Evolutionary conservation across 805 yeast genomes (phyloP), one percentile per base, ranked within the genome.

Genomic region (Teunomyces atbi): DNA sequence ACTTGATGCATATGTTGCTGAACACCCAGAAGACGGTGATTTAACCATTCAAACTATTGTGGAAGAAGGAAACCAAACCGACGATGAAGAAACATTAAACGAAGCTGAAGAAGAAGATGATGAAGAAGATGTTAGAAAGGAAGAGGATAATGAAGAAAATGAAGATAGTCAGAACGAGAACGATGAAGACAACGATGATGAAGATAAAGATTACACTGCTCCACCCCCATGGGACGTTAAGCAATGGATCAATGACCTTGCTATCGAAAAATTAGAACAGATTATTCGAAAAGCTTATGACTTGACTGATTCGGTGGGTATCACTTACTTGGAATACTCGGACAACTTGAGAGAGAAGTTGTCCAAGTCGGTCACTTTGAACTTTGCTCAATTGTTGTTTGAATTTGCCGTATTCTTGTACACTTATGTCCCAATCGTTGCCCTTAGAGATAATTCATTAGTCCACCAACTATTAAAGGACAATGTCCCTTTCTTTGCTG

Each of bases 141-240:
- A 39, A 5, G 50, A 35, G 4, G 46, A 27, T 11, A 44, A 18
- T n/a, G 48, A 38, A 4, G 47, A 55, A 20, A 48, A 33, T 5
- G 47, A 44, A n/a, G 43, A 19, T 5, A 50, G 28, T 5, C 45
- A 44, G n/a, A 41, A 19, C 7, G 47, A 57, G 16, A 49, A 40
- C 15, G 51, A 18, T 26, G 49, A 46, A 16, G 53, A 33, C 12
- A 49, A 45, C 10, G 62, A 53, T 30, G 60, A 45, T 7, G 74
- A 65, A 29, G 61, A 71, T 52, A 56, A 56, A 46, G 73, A 69
- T 50, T 68, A 62, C 57, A 49, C 64, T 36, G 69, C 60, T 11
- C 66, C 66, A 1, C 73, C 76, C 10, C 77, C 77, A 23, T 49
- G 72, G 41, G 60, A 67, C 51, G 56, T 72, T 48, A 68, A 67